These are phyloP conservation scores for Suillus hirtellus DNA, from an alignment of 768 basidiomycete genomes.

Conservation along the genomic window DNA sequence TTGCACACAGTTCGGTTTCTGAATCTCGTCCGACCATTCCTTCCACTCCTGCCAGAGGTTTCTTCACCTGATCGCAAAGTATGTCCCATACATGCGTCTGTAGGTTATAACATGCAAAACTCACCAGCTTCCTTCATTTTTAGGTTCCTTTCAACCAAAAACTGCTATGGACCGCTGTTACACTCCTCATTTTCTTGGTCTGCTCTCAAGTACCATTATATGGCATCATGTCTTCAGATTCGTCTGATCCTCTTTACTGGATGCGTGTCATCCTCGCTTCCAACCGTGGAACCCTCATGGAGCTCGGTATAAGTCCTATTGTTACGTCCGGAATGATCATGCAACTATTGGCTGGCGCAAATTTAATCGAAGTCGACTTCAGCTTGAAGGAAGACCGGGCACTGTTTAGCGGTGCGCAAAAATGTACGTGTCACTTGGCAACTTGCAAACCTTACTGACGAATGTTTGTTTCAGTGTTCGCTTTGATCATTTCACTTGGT, in stretches of 20 bases:
- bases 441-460: slow-evolving; percentile 5
- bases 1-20: slow-evolving; percentile 83
- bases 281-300: slow-evolving; percentile 98
- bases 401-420: slow-evolving; percentile 96
- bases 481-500: slow-evolving; percentile 93
- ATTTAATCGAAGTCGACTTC: slow-evolving; percentile 97
- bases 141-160: slow-evolving; percentile 99
- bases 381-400: slow-evolving; percentile 96
- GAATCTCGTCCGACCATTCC: slow-evolving; percentile 97
- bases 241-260: slow-evolving; percentile 99
- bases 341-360: slow-evolving; percentile 97
- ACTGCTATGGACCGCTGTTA: slow-evolving; percentile 97
- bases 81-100: slow-evolving; percentile 20
- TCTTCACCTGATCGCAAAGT: slow-evolving; percentile 98
- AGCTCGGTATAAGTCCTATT: slow-evolving; percentile 97
- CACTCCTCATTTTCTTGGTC: slow-evolving; percentile 98
- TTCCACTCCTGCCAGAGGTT: slow-evolving; percentile 95
- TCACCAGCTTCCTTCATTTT: slow-evolving; percentile 11
- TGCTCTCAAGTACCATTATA: slow-evolving; percentile 99
- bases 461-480: slow-evolving; percentile 76
- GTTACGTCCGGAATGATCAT: slow-evolving; percentile 99
- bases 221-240: slow-evolving; percentile 99
- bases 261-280: slow-evolving; percentile 99
- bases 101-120: slow-evolving; percentile 6
- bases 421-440: slow-evolving; percentile 58